Evolutionary conservation across 2,329 filamentous ascomycete species (phyloP).

Genomic region (Talaromyces albobiverticillius): DNA sequence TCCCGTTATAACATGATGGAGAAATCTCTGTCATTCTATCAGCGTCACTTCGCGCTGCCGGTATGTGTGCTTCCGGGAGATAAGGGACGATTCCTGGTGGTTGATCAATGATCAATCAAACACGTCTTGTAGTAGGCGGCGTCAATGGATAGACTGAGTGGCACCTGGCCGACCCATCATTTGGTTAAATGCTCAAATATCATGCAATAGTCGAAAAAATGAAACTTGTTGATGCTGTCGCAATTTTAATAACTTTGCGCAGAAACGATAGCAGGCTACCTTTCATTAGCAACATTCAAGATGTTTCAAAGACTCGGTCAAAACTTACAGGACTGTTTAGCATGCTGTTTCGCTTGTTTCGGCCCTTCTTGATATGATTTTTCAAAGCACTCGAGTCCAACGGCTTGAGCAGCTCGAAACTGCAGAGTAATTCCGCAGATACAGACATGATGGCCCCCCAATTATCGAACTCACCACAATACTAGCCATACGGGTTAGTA

Average conservation of each 20-base stretch:
- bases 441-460: slow-evolving; percentile 99
- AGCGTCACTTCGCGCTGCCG: background rate
- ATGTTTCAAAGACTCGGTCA: slow-evolving; percentile 15
- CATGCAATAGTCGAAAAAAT: slow-evolving; percentile 8
- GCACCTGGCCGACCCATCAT: slow-evolving; percentile 1
- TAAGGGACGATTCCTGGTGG: no score
- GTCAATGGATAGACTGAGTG: background rate
- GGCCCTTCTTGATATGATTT: slow-evolving; percentile 97
- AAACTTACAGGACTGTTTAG: slow-evolving; percentile 87
- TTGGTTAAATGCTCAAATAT: slow-evolving; percentile 4
- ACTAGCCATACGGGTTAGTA: slow-evolving; percentile 54
- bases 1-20: background rate
- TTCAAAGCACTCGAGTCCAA: slow-evolving; percentile 94
- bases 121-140: background rate
- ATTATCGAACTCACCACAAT: slow-evolving; percentile 98
- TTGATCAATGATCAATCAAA: background rate
- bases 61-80: background rate
- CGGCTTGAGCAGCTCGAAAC: slow-evolving; percentile 94
- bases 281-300: slow-evolving; percentile 19
- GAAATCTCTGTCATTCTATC: background rate
- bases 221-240: background rate
- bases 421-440: slow-evolving; percentile 87
- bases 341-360: slow-evolving; percentile 91
- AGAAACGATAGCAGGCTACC: slow-evolving; percentile 42
- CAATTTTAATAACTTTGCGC: slow-evolving; percentile 42